Base-by-base conservation (phyloP, 345 rosid genomes). In the Litchi chinensis region DNA sequence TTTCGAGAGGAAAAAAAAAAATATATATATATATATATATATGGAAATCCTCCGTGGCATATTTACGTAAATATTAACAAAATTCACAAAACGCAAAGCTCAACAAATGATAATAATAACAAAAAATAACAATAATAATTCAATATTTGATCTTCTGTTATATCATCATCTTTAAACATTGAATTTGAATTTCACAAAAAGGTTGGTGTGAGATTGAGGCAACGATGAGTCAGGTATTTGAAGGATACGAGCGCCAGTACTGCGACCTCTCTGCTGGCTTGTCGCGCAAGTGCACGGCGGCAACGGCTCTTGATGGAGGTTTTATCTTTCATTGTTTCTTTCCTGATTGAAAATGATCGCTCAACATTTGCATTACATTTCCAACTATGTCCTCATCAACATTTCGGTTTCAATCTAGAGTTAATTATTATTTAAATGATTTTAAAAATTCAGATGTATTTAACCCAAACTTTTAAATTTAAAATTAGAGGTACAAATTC, bases 281-380 rank as follows among this genome's bases (percentile, higher is more conserved):
- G 71, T 82, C 84, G 46, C 63, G 80, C 19, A 82, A 75, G 41
- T 82, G 85, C 76, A 71, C 83, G 6, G 77, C 86, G 3, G 86
- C 85, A 16, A 72, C 60, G 65, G 79, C 75, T 74, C 83, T 84
- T 44, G 73, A 74, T 46, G 87, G 85, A 84, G 89, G 89, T 87
- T 37, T 40, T 10, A 28, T 8, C 10, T 52, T 52, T 26, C 28
- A 26, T 26, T 26, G 28, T 26, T 26, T 16, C 16, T 52, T 52
- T 52, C 19, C 4, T 52, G 18, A 19, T 52, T 52, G 57, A 46
- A 46, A 46, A 46, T 46, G n/a, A 54, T 54, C 18, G 60, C 4
- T 16, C 60, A 3, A 3, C 60, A 46, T 46, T 46, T 46, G 37
- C 37, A 32, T 46, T 46, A 46, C 12, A 7, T 46, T 46, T 46